Evolutionary conservation across 2,329 filamentous ascomycete species (phyloP), one percentile per base, ranked within the genome.

Genomic region (Penicillium sp.): DNA sequence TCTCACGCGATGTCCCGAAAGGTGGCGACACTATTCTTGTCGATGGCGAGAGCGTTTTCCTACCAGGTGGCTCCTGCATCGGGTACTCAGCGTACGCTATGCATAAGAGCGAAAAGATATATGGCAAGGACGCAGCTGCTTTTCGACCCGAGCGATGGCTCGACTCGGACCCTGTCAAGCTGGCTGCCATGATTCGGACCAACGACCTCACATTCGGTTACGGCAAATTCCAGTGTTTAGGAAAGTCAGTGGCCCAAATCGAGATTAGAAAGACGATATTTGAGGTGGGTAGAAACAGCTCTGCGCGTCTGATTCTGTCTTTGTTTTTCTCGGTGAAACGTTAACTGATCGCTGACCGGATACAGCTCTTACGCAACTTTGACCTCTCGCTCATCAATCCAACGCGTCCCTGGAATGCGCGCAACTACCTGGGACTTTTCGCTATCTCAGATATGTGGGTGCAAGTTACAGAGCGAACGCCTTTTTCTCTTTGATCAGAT

Each of bases 71-170:
- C 11, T 27, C 39, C 10, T 54, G 52, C 44, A 56, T 61, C 32
- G 59, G 57, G 0, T 60, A 61, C 23, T 60, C 59, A 2, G 57
- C 59, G 8, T 58, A 51, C 23, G 52, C 49, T 9, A 61, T 60
- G 57, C 59, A 61, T 30, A 44, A 42, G 10, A 60, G 57, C 27
- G 55, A 61, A 44, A 38, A 50, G 34, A 52, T 58, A 2, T 61
- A 60, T 51, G 59, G 59, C 26, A 52, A 53, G 9, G 59, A 61
- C 9, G 57, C 57, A 44, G 49, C 56, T 14, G 57, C 36, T 26
- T 61, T 60, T 38, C 50, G 57, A 10, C 59, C 59, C 3, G 59
- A 61, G 50, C 47, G 59, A 13, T 61, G 57, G 59, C 40, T 61
- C 16, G 55, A 60, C 19, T 45, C 57, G 8, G 50, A 61, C 14